Conservation (phyloP, 2,329 filamentous ascomycete genomes). For the Ophiostoma tasmaniense region DNA sequence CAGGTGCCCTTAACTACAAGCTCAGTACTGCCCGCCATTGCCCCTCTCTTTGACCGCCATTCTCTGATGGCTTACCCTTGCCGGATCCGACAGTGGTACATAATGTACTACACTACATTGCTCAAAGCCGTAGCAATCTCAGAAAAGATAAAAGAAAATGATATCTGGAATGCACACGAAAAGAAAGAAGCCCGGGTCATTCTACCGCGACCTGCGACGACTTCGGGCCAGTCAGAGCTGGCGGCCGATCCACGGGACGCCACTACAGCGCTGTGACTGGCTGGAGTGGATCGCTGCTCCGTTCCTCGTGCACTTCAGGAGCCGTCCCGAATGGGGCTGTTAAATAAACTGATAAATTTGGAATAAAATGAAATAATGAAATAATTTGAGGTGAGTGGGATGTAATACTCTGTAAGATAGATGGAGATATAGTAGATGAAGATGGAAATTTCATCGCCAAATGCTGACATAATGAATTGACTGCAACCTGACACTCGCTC, state of each 20-base stretch:
- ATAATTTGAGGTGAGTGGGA: not conserved
- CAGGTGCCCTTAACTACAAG: too few species aligned
- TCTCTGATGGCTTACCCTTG: not conserved
- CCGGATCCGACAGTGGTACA: not conserved
- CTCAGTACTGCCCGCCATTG: too few species aligned
- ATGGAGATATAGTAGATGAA: not conserved
- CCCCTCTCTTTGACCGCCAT: not conserved
- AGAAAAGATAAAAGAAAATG: not conserved
- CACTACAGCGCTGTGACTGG: conserved; percentile 18
- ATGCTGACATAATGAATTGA: not conserved
- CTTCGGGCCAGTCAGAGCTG: conserved; percentile 18
- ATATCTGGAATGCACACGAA: not conserved
- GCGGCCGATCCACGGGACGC: conserved; percentile 21
- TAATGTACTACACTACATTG: not conserved
- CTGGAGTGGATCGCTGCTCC: conserved; percentile 5
- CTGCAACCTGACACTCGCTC: not conserved
- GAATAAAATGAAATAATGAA: too few species aligned
- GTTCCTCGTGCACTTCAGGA: not conserved
- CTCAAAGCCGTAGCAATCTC: not conserved
- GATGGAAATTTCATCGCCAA: not conserved
- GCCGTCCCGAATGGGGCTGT: not conserved
- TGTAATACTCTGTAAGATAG: not conserved
- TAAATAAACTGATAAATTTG: not conserved
- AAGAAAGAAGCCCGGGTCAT: not conserved
- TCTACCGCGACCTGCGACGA: conserved; percentile 4